Base-by-base conservation (phyloP, 345 rosid species). In the Gossypium thurberi region DNA sequence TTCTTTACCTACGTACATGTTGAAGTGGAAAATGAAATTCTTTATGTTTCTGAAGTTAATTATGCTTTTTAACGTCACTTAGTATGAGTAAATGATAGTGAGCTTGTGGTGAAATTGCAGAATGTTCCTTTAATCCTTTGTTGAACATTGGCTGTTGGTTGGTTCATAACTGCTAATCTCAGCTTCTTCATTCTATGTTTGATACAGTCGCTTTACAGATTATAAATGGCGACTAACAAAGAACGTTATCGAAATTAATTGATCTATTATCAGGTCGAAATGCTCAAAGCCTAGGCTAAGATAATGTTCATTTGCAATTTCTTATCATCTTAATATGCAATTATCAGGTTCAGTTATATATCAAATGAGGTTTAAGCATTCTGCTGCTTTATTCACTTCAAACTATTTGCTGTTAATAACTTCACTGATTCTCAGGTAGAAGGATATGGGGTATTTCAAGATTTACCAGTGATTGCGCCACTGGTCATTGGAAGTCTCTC, bases 391-490 rank as follows among this genome's bases (percentile, higher is more conserved):
- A 23, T 43, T 55, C 68, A 70, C 6, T 56, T 72, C 33, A 53
- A 52, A 51, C 53, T 55, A 44, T 56, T 58, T 55, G 74, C 73
- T 70, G 44, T 73, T 81, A 51, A 55, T 56, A 42, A 48, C 69
- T 59, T 28, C 40, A 67, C 55, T 43, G 33, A 59, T 75, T 73
- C 76, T 42, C 84, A 95, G 99, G 90, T 74, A 86, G 90, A 82
- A 92, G 78, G 84, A 82, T 90, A 77, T 92, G 97, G 96, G 97
- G 91, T 11, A 81, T 95, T 68, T 87, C 96, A 10, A 88, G 92
- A 76, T 92, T 95, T 61, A 85, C 98, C 15, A 89, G 90, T 65
- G 98, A 95, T 75, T 95, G 99, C 79, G 81, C 98, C 46, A 81
- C 87, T 56, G 88, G 91, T 69, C 85, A 87, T 63, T 80, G 85